phyloP scores from a whole-genome alignment of 352 stramenopile genomes.

The Plasmopara halstedii region DNA sequence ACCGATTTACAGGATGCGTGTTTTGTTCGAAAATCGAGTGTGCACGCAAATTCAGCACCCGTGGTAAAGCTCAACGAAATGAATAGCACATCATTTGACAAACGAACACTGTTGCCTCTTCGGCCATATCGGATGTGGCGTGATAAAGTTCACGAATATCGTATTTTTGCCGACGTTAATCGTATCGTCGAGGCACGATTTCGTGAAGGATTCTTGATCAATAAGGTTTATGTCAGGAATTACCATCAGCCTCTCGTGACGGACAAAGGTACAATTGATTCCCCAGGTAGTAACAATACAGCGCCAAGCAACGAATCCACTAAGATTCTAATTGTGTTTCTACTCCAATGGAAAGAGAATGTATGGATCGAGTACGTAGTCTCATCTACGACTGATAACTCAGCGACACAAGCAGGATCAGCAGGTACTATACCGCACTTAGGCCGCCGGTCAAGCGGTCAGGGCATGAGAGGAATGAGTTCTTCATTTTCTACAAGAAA shows the following conservation, averaged over 20 bases:
- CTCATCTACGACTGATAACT: conserved; percentile 50
- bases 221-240: conserved; percentile 67
- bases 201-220: conserved; percentile 77
- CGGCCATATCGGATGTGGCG: conserved; percentile 81
- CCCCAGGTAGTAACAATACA: conserved; percentile 2
- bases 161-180: conserved; percentile 72
- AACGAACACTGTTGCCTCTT: conserved; percentile 47
- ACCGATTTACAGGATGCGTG: conserved; percentile 48
- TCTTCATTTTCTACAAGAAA: conserved; percentile 21
- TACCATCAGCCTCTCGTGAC: conserved; percentile 22
- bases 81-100: conserved; percentile 67
- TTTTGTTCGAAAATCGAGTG: conserved; percentile 57
- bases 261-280: conserved; percentile 10
- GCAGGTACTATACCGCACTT: conserved; percentile 2
- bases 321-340: conserved; percentile 74
- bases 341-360: conserved; percentile 85
- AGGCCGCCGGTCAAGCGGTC: conserved; percentile 14
- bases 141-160: conserved; percentile 84
- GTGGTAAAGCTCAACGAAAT: conserved; percentile 61
- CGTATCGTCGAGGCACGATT: conserved; percentile 77
- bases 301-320: conserved; percentile 25
- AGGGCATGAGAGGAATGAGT: conserved; percentile 14
- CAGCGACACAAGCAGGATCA: conserved; percentile 2
- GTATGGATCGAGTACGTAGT: conserved; percentile 87
- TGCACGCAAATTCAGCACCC: conserved; percentile 58